phyloP scores from a whole-genome alignment of 768 basidiomycete species.

The Pleurotus pulmonarius region DNA sequence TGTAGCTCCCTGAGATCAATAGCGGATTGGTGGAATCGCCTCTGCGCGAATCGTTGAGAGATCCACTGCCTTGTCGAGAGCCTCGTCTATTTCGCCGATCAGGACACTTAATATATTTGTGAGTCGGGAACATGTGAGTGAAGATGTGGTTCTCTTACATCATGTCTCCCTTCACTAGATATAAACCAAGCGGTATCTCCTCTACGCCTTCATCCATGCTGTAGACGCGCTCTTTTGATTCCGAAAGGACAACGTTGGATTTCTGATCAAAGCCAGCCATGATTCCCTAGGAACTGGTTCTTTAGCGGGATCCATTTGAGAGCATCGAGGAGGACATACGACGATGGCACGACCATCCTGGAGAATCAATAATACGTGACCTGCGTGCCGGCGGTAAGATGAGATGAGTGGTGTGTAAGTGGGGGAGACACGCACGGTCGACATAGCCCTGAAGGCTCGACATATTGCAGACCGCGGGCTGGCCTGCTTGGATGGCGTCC shows the following conservation, averaged over 20 bases:
- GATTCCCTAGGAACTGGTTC: slow-evolving; percentile 54
- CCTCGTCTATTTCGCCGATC: slow-evolving; percentile 84
- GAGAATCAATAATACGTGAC: slow-evolving; percentile 88
- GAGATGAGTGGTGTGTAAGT: background rate
- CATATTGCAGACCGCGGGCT: slow-evolving; percentile 41
- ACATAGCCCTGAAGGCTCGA: slow-evolving; percentile 90
- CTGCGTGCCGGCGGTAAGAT: slow-evolving; percentile 30
- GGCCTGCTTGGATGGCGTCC: slow-evolving; percentile 2
- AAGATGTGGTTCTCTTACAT: slow-evolving; percentile 58
- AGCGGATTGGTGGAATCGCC: slow-evolving; percentile 79
- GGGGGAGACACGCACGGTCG: slow-evolving; percentile 54
- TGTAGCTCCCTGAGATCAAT: slow-evolving; percentile 33
- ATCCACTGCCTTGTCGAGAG: slow-evolving; percentile 71
- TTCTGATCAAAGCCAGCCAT: slow-evolving; percentile 94
- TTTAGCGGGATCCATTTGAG: background rate
- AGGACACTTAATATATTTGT: slow-evolving; percentile 44
- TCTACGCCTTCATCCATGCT: slow-evolving; percentile 89
- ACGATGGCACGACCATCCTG: slow-evolving; percentile 96
- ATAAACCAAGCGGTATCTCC: slow-evolving; percentile 90
- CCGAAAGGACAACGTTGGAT: slow-evolving; percentile 93
- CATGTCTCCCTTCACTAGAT: slow-evolving; percentile 98
- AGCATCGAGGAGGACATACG: slow-evolving; percentile 43
- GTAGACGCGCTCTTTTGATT: slow-evolving; percentile 91
- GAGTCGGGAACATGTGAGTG: too few relatives aligned
- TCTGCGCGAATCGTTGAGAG: slow-evolving; percentile 81